Evolutionary conservation across 495 filamentous ascomycete genomes (phyloP).

Genomic region (Xylaria cubensis): DNA sequence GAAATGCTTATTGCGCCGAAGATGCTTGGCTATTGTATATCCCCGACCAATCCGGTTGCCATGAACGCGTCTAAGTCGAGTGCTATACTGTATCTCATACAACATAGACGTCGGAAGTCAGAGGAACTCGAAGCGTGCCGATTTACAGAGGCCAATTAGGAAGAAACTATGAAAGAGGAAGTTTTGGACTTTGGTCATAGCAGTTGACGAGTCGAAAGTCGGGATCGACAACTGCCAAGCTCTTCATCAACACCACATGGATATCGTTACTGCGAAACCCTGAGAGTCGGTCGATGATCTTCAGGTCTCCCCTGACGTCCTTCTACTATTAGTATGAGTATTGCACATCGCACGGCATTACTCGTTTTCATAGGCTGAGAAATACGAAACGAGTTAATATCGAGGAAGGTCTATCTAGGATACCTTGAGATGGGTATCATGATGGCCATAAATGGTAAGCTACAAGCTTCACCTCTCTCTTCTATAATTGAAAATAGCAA

Average conservation of each 20-base stretch:
- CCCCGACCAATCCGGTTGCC: not conserved
- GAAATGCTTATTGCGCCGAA: not conserved
- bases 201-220: constrained; percentile 1
- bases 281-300: constrained; percentile 6
- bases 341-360: not conserved
- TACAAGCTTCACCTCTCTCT: not conserved
- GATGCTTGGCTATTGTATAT: not conserved
- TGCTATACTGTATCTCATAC: not conserved
- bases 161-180: not conserved
- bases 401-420: not conserved
- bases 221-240: constrained; percentile 21
- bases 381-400: not conserved
- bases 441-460: constrained; percentile 3
- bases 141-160: too few relatives aligned
- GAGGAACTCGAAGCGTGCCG: not conserved
- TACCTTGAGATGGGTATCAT: not conserved
- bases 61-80: not conserved
- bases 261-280: not conserved
- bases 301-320: constrained; percentile 9
- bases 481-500: constrained; percentile 1
- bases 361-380: not conserved
- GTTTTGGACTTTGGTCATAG: not conserved
- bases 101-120: not conserved
- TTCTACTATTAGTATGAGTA: constrained; percentile 16
- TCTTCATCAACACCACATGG: not conserved